A percentile compares a stretch with the other conserved stretches of the same genome.
Conservation (phyloP, 2,329 filamentous ascomycete genomes). For the Plenodomus tracheiphilus region DNA sequence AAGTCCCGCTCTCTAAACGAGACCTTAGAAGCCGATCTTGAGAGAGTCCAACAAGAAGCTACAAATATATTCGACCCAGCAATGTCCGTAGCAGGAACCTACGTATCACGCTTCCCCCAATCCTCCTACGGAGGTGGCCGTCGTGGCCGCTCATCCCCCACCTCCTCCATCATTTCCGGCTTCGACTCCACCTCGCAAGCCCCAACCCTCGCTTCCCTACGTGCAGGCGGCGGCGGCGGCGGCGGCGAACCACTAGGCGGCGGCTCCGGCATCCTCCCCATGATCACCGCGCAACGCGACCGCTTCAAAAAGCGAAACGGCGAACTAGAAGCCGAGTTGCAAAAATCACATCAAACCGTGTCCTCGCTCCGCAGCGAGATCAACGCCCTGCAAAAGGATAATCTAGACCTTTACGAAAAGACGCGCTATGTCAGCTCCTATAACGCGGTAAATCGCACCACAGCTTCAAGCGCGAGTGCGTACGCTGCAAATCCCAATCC, state of each 20-base stretch:
- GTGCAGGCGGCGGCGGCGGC: conserved; percentile 54
- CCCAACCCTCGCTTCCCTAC: conserved; percentile 59
- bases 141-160: conserved; percentile 79
- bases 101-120: conserved; percentile 76
- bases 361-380: conserved; percentile 89
- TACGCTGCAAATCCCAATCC: conserved; percentile 73
- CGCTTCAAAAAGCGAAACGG: conserved; percentile 96
- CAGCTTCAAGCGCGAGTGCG: conserved; percentile 60
- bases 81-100: conserved; percentile 90
- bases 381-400: conserved; percentile 91
- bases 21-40: conserved; percentile 89
- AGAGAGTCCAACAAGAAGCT: conserved; percentile 82
- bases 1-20: conserved; percentile 81
- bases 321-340: conserved; percentile 87
- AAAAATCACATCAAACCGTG: conserved; percentile 78
- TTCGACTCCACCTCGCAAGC: conserved; percentile 61
- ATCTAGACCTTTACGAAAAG: conserved; percentile 95
- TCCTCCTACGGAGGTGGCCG: conserved; percentile 57
- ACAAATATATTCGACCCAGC: conserved; percentile 80
- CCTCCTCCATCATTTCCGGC: conserved; percentile 98
- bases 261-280: conserved; percentile 88
- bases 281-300: conserved; percentile 97
- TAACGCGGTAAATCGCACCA: conserved; percentile 74
- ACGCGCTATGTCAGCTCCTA: conserved; percentile 95
- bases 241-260: conserved; percentile 69